phyloP scores from a whole-genome alignment of 768 basidiomycete species.

The Tricholoma matsutake region DNA sequence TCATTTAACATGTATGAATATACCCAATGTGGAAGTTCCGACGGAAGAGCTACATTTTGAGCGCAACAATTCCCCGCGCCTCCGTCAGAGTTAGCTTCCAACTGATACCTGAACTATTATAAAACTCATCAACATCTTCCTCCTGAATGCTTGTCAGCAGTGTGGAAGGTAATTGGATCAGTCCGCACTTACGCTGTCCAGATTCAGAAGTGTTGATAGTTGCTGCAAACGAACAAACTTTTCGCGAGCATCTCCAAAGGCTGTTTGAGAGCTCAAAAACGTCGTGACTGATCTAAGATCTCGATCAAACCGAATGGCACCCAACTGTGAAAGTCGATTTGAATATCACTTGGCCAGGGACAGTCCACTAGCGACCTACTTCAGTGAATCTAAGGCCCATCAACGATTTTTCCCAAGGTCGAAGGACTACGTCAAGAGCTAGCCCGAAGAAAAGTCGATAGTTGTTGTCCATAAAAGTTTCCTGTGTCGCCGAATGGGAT shows the following conservation, averaged over 20 bases:
- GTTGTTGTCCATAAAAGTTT: constrained; percentile 83
- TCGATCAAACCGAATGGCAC: constrained; percentile 92
- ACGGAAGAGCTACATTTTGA: constrained; percentile 42
- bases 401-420: constrained; percentile 93
- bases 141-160: constrained; percentile 47
- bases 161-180: not conserved
- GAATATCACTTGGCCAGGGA: not conserved
- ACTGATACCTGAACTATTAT: constrained; percentile 86
- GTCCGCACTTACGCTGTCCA: constrained; percentile 61
- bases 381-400: constrained; percentile 83
- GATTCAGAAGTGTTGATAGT: constrained; percentile 86
- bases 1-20: not conserved
- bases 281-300: constrained; percentile 83
- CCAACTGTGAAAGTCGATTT: constrained; percentile 54
- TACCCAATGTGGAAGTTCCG: not conserved
- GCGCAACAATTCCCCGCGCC: constrained; percentile 62
- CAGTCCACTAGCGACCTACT: constrained; percentile 39
- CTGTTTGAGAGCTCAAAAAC: constrained; percentile 84
- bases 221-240: constrained; percentile 92
- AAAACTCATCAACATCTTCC: constrained; percentile 93
- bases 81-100: constrained; percentile 83
- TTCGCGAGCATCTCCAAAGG: constrained; percentile 87
- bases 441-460: constrained; percentile 84
- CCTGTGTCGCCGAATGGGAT: constrained; percentile 41
- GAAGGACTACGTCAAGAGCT: constrained; percentile 82